phyloP scores from a whole-genome alignment of 2,329 filamentous ascomycete genomes.

The Colletotrichum aenigma region DNA sequence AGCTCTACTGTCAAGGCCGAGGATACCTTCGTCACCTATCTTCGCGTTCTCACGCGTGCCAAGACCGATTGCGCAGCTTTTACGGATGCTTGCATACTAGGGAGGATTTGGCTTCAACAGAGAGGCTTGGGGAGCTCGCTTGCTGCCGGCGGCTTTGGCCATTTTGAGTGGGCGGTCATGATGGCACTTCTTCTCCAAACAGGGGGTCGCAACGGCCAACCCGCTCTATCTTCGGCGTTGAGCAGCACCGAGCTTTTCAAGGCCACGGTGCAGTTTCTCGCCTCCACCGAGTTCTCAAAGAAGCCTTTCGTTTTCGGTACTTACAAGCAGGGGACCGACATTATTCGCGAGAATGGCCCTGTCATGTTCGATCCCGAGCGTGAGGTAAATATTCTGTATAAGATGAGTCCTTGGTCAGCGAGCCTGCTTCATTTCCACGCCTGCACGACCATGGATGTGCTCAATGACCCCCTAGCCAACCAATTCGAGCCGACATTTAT shows the following conservation, averaged over 20 bases:
- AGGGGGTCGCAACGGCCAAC: constrained; percentile 74
- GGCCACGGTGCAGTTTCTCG: constrained; percentile 86
- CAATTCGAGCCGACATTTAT: constrained; percentile 90
- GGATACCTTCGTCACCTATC: constrained; percentile 72
- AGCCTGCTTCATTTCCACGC: constrained; percentile 75
- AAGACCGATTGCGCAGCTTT: constrained; percentile 75
- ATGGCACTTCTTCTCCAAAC: constrained; percentile 80
- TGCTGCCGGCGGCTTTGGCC: constrained; percentile 84
- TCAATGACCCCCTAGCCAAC: constrained; percentile 75
- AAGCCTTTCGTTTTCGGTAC: constrained; percentile 63
- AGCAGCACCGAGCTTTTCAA: constrained; percentile 96
- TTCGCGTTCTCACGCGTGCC: constrained; percentile 75
- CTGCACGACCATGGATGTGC: constrained; percentile 71
- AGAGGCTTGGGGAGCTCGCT: constrained; percentile 76
- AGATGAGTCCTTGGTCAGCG: constrained; percentile 89
- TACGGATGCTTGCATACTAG: constrained; percentile 83
- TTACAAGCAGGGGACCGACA: constrained; percentile 47
- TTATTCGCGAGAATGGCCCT: constrained; percentile 56
- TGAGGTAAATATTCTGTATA: constrained; percentile 83
- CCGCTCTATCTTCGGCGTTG: constrained; percentile 77
- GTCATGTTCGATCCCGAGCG: constrained; percentile 79
- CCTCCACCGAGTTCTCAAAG: constrained; percentile 72
- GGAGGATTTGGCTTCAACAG: constrained; percentile 87
- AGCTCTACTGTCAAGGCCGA: constrained; percentile 86
- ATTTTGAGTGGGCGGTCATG: constrained; percentile 88